Evolutionary conservation across 2,329 filamentous ascomycete genomes (phyloP).

Genomic region (Coniochaeta sp.): DNA sequence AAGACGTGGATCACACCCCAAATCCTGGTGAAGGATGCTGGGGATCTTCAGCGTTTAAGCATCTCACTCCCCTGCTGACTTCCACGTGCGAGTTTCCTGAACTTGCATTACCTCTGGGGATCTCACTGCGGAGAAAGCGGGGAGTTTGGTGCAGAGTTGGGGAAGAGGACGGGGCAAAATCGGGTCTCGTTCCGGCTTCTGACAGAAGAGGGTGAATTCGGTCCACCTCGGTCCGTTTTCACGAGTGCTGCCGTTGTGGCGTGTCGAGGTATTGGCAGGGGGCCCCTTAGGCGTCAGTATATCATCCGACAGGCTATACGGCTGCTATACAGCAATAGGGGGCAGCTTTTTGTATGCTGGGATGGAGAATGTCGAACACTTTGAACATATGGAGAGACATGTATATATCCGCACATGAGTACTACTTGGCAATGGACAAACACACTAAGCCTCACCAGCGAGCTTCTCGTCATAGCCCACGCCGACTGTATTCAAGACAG

Average conservation of each 20-base stretch:
- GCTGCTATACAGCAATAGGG: not conserved
- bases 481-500: slow-evolving; percentile 33
- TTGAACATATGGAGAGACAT: not conserved
- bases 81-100: not conserved
- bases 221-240: not conserved
- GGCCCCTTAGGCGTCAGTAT: not conserved
- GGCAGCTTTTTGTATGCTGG: no score
- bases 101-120: not conserved
- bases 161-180: not conserved
- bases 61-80: not conserved
- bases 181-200: not conserved
- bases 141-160: not conserved
- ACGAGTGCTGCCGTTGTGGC: not conserved
- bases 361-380: no score
- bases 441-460: not conserved
- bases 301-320: not conserved
- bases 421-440: not conserved
- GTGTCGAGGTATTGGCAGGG: not conserved
- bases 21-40: not conserved
- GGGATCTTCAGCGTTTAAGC: not conserved
- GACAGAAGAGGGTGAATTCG: not conserved
- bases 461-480: slow-evolving; percentile 19
- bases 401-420: not conserved
- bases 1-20: not conserved
- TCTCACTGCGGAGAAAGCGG: not conserved